phyloP scores from a whole-genome alignment of 2,329 filamentous ascomycete species.

The Sporothrix schenckii region DNA sequence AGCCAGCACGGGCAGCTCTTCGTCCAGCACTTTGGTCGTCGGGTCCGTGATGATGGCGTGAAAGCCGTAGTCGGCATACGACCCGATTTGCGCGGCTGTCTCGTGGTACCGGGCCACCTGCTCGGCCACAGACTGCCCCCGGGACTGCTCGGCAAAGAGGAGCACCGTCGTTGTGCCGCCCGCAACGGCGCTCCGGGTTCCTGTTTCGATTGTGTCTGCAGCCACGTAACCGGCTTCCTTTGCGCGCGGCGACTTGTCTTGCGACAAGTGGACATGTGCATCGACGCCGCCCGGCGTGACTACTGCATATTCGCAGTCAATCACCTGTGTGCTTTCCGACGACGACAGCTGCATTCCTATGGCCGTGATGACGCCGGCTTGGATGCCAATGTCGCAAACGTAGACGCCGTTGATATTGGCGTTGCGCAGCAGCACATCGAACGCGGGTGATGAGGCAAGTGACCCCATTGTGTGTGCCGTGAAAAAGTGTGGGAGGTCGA shows the following conservation, averaged over 20 bases:
- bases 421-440: slow-evolving; percentile 28
- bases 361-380: slow-evolving; percentile 24
- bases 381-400: slow-evolving; percentile 31
- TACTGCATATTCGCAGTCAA: slow-evolving; percentile 30
- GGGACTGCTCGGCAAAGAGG: slow-evolving; percentile 58
- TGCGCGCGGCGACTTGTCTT: slow-evolving; percentile 39
- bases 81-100: slow-evolving; percentile 60
- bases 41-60: slow-evolving; percentile 56
- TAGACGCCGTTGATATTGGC: slow-evolving; percentile 30
- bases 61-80: slow-evolving; percentile 60
- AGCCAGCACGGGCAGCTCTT: slow-evolving; percentile 38
- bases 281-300: slow-evolving; percentile 42
- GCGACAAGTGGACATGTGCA: slow-evolving; percentile 45
- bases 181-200: slow-evolving; percentile 57
- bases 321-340: slow-evolving; percentile 3
- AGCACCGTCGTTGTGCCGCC: slow-evolving; percentile 62
- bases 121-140: slow-evolving; percentile 56
- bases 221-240: slow-evolving; percentile 40
- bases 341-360: slow-evolving; percentile 13
- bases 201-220: slow-evolving; percentile 41
- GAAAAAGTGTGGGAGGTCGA: background rate
- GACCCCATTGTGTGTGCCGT: slow-evolving; percentile 2
- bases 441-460: background rate
- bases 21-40: slow-evolving; percentile 42
- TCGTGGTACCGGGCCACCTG: slow-evolving; percentile 72